phyloP scores from a whole-genome alignment of 2,329 filamentous ascomycete genomes.

The Metarhizium album region DNA sequence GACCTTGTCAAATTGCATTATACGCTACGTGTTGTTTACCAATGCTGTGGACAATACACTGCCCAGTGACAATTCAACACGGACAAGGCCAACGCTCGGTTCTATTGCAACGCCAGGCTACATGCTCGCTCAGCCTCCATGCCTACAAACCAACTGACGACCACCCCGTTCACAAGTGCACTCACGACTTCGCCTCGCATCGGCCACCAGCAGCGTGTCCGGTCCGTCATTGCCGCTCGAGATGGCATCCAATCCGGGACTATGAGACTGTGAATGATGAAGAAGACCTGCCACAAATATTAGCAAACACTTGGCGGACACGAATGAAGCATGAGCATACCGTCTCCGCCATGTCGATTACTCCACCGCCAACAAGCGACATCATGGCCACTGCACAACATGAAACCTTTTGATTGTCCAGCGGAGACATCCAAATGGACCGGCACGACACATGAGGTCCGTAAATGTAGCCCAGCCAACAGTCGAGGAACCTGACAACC shows the following conservation, averaged over 20 bases:
- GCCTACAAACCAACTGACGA: background rate
- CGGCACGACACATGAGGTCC: background rate
- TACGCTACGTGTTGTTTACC: too few relatives aligned
- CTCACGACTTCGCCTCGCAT: background rate
- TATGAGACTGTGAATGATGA: background rate
- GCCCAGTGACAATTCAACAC: background rate
- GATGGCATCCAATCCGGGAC: background rate
- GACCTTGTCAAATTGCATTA: too few relatives aligned
- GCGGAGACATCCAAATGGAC: background rate
- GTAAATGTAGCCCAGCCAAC: background rate
- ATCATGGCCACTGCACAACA: background rate
- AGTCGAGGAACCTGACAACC: background rate
- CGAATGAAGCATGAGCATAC: background rate
- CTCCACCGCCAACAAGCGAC: background rate
- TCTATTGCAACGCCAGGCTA: background rate
- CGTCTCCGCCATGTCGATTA: background rate
- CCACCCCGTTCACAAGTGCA: background rate
- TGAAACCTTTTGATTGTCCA: background rate
- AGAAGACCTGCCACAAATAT: background rate
- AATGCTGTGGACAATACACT: background rate
- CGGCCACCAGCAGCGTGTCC: background rate
- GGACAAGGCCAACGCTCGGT: background rate
- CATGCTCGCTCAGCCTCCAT: background rate
- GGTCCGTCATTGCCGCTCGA: background rate
- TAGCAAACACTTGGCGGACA: background rate